A percentile compares a stretch with the other conserved stretches of the same genome.
phyloP scores from a whole-genome alignment of 768 basidiomycete species.

The Psilocybe sp. region DNA sequence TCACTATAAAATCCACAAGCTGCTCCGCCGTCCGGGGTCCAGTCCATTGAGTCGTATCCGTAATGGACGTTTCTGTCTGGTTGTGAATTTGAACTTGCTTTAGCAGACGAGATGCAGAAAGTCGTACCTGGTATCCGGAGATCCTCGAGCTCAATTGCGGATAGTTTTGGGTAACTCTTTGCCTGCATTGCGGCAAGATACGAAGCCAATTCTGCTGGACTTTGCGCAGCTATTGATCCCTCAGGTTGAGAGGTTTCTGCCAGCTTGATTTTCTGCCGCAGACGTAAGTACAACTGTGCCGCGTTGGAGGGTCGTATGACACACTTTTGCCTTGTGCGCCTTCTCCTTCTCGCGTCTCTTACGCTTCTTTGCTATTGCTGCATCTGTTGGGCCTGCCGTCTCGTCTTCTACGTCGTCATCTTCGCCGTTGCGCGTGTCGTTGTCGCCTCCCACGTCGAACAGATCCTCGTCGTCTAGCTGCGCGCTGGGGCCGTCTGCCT shows the following conservation, averaged over 20 bases:
- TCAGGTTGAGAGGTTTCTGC: slow-evolving; percentile 38
- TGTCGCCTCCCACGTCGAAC: slow-evolving; percentile 29
- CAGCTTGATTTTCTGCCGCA: slow-evolving; percentile 63
- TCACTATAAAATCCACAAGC: slow-evolving; percentile 71
- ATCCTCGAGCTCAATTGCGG: slow-evolving; percentile 78
- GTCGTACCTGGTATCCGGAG: slow-evolving; percentile 71
- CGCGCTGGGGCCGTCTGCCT: slow-evolving; percentile 30
- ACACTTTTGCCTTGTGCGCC: slow-evolving; percentile 68
- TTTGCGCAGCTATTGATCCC: slow-evolving; percentile 53
- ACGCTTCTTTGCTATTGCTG: slow-evolving; percentile 54
- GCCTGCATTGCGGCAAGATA: slow-evolving; percentile 67
- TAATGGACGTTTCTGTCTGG: slow-evolving; percentile 67
- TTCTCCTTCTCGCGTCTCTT: slow-evolving; percentile 75
- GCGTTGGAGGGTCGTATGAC: slow-evolving; percentile 1
- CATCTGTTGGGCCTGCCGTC: slow-evolving; percentile 11
- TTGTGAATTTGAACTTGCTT: slow-evolving; percentile 44
- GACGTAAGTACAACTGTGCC: neutral
- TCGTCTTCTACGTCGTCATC: slow-evolving; percentile 25
- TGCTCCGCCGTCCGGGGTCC: slow-evolving; percentile 68
- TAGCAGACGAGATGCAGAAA: slow-evolving; percentile 5
- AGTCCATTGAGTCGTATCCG: slow-evolving; percentile 74
- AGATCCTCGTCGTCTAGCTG: slow-evolving; percentile 29
- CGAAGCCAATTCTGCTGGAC: slow-evolving; percentile 54
- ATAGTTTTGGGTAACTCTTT: slow-evolving; percentile 66
- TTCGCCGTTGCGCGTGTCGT: slow-evolving; percentile 18